Evolutionary conservation across 83 land plant genomes (phyloP).

Genomic region (Isoetes engelmannii): DNA sequence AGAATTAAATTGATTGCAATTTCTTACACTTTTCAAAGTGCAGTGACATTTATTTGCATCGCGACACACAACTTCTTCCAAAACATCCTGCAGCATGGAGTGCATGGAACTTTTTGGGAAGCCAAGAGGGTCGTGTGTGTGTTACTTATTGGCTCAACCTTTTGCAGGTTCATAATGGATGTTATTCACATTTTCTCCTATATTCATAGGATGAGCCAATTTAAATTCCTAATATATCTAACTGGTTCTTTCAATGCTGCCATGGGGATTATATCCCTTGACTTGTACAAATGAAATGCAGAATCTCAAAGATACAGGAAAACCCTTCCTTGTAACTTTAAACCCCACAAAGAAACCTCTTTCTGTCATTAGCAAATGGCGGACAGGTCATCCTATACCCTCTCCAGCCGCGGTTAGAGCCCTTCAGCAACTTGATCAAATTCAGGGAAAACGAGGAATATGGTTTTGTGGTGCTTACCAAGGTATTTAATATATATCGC

Average conservation of each 20-base stretch:
- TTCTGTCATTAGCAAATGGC: constrained; percentile 52
- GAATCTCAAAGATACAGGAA: constrained; percentile 44
- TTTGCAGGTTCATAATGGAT: constrained; percentile 57
- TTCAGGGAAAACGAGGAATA: constrained; percentile 88
- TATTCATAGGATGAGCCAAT: too few species aligned
- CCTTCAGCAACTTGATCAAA: constrained; percentile 43
- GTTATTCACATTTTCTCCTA: too few species aligned
- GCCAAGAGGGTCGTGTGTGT: constrained; percentile 43
- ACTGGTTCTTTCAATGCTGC: too few species aligned
- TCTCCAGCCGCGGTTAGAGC: constrained; percentile 83
- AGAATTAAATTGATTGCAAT: not conserved
- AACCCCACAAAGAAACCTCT: constrained; percentile 63
- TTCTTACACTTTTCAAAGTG: not conserved
- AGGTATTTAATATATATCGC: constrained; percentile 33
- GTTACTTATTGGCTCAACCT: constrained; percentile 92
- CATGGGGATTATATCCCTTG: too few species aligned
- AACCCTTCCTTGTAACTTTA: constrained; percentile 78
- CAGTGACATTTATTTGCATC: constrained; percentile 89
- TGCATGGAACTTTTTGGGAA: constrained; percentile 93
- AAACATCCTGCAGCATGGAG: constrained; percentile 80
- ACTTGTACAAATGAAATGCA: not conserved
- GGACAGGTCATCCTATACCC: constrained; percentile 83
- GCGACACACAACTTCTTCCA: constrained; percentile 75
- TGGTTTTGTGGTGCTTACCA: constrained; percentile 99
- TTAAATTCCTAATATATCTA: not conserved